Evolutionary conservation across 371 early-diverging fungal species (phyloP).

Genomic region (Rhizomucor pusillus): DNA sequence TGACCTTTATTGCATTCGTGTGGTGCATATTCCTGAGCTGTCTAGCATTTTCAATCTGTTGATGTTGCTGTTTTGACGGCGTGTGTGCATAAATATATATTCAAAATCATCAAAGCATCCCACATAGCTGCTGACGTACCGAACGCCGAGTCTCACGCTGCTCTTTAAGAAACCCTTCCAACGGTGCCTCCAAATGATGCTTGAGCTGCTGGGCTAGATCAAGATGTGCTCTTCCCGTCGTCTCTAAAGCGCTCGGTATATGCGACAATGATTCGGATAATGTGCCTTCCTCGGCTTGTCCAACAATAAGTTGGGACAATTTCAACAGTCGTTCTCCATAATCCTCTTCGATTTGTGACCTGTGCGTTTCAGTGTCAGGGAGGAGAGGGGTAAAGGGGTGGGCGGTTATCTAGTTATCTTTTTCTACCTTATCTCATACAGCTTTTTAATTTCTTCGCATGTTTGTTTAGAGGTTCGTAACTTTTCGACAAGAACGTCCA

Average conservation of each 20-base stretch:
- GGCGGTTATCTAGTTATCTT: neutral
- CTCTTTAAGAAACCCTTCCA: constrained; percentile 36
- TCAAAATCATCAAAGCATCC: neutral
- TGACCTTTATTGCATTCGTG: constrained; percentile 40
- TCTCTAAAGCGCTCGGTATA: constrained; percentile 41
- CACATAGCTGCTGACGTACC: constrained; percentile 16
- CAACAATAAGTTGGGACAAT: constrained; percentile 27
- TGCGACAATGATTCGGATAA: constrained; percentile 39
- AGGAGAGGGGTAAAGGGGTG: neutral
- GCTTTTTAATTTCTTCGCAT: constrained; percentile 20
- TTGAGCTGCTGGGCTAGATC: constrained; percentile 44
- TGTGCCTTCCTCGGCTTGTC: constrained; percentile 35
- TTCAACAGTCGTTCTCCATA: constrained; percentile 25
- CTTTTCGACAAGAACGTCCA: constrained; percentile 13
- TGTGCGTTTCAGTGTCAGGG: neutral
- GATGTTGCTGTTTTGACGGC: constrained; percentile 24
- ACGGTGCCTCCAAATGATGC: constrained; percentile 36
- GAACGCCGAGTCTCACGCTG: constrained; percentile 33
- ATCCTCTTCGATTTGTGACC: constrained; percentile 27
- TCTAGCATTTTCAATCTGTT: constrained; percentile 41
- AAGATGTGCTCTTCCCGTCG: constrained; percentile 46
- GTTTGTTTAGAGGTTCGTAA: constrained; percentile 23
- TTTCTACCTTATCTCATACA: constrained; percentile 29
- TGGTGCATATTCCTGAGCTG: constrained; percentile 39
- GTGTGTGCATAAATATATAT: neutral